Base-by-base conservation (phyloP, 768 basidiomycete genomes). In the Mycena rosella region DNA sequence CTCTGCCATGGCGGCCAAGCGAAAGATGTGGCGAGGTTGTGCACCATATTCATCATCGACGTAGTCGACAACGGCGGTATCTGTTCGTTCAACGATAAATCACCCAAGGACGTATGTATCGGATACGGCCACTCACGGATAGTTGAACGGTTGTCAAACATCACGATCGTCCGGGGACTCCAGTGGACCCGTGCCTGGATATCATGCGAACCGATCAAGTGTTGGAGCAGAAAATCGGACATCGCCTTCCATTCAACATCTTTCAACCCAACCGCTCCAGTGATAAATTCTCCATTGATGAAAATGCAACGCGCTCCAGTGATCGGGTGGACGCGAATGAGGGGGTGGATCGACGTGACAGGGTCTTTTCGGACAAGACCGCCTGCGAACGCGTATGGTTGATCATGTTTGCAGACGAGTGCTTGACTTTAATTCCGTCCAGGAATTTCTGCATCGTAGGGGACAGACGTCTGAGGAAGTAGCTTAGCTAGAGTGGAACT, bases 251-350 rank as follows among this genome's bases (percentile, higher is more conserved):
- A 73, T 52, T 78, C 76, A 20, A 65, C 63, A n/a, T 78, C 74
- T 61, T 78, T 78, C 52, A 77, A 63, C 18, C 73, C 76, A 3
- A 74, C 68, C 11, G 76, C 70, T 5, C 68, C 59, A 26, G 71
- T 74, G 44, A 75, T 77, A 36, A 77, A 78, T 45, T 75, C 77
- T 0, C 73, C 75, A 62, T 78, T 78, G 27, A 78, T 68, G 61
- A 77, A 77, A 17, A 78, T 42, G 55, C 72, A 75, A 40, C 68
- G 72, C 42, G 71, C 74, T 2, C 67, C 66, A 1, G 77, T 78
- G 9, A 78, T 72, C 17, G 77, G 76, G 56, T 78, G 77, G 5
- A 78, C 73, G n/a, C 76, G 75, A 18, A 78, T 67, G n/a, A 78
- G 68, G 0, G 76, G 78, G 57, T 78, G 78, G 20, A 75, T 65